Base-by-base conservation (phyloP, 2,329 filamentous ascomycete species). In the Fusarium brachygibbosum region DNA sequence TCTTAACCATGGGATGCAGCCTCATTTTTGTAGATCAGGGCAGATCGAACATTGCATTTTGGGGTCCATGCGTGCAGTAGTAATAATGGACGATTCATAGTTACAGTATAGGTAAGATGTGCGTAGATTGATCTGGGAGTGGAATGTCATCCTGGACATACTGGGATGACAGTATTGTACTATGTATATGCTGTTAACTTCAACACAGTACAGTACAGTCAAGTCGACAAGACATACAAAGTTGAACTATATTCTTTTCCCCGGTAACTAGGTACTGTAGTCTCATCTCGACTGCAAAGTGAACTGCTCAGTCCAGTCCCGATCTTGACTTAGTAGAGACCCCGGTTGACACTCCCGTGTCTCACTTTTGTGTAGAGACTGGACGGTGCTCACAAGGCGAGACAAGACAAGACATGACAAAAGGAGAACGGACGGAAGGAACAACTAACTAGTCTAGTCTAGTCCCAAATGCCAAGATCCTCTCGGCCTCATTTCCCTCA, bases 301-400 rank as follows among this genome's bases (percentile, higher is more conserved):
- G 31, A 42, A 38, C 31, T 40, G 35, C 17, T 29, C 21, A 37
- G 42, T 61, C 42, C 54, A 61, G n/a, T 37, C 48, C 57, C 58
- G 71, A 74, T 74, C 66, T 75, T 25, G 32, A 50, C 32, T 50
- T 38, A 28, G 46, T 28, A 50, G 17, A 28, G 45, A 66, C 65
- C 73, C 71, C 63, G 38, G 73, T 72, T 75, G 73, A 75, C 73
- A 75, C 73, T 75, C 73, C 73, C 73, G 73, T 75, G 73, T 75
- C 73, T 75, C 73, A 75, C 73, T 63, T 13, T 19, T 34, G 23
- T n/a, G n/a, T 31, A 46, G 28, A 71, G 42, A 32, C 58, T 54
- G 45, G 58, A 65, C 67, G 61, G 59, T 61, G 67, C 62, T 49
- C 63, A 70, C 70, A 74, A 73, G 72, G 69, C 71, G 66, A 74